These are phyloP conservation scores for Beauveria sp. DNA, from an alignment of 2,329 filamentous ascomycete species.

Conservation along the genomic window DNA sequence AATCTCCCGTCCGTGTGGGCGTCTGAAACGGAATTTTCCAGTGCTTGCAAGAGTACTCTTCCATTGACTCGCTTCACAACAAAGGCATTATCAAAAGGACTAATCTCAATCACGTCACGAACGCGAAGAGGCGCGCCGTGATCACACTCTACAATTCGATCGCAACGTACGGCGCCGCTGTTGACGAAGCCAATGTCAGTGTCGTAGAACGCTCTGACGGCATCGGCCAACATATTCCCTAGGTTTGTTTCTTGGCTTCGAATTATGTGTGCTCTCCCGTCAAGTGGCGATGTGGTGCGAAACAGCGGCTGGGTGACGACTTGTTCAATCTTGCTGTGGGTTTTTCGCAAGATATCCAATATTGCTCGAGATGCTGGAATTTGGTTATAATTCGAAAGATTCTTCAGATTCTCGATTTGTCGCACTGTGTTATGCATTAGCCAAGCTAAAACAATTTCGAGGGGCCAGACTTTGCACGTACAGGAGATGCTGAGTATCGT, in stretches of 20 bases:
- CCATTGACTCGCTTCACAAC: conserved; percentile 18
- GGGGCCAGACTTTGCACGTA: background rate
- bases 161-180: conserved; percentile 19
- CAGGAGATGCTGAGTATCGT: background rate
- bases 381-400: background rate
- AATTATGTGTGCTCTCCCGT: conserved; percentile 16
- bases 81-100: conserved; percentile 19
- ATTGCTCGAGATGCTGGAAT: background rate
- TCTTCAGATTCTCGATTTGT: background rate
- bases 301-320: conserved; percentile 16
- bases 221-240: conserved; percentile 20
- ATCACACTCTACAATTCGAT: conserved; percentile 14
- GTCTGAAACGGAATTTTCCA: conserved; percentile 20
- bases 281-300: conserved; percentile 15
- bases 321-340: conserved; percentile 16
- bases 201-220: conserved; percentile 18
- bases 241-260: conserved; percentile 20
- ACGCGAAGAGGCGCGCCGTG: conserved; percentile 12
- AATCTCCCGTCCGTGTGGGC: conserved; percentile 21
- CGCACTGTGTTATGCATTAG: background rate
- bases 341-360: background rate
- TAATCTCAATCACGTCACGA: conserved; percentile 19
- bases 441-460: background rate
- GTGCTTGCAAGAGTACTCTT: conserved; percentile 11
- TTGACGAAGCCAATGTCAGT: conserved; percentile 20